Base-by-base conservation (phyloP, 768 basidiomycete species). In the Amanita muscaria region DNA sequence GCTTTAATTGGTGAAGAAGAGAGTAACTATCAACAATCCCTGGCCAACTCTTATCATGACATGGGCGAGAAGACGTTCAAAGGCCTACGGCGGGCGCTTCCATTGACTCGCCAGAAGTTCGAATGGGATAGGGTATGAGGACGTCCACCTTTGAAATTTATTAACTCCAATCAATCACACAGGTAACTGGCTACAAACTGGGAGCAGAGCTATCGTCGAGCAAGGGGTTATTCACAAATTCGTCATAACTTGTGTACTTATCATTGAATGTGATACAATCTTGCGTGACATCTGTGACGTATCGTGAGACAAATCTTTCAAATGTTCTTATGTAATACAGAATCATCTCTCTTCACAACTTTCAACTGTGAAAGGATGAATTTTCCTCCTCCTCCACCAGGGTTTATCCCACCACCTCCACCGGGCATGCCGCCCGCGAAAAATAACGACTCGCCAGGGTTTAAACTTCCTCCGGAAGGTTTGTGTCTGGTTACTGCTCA, bases 51-150 rank as follows among this genome's bases (percentile, higher is more conserved):
- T 12, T 96, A 97, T 57, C 79, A 81, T 32, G 82, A 88, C 53
- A 83, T 99, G 79, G 78, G 85, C 31, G 93, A 97, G 56, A 91
- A 89, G 65, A 85, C 87, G 1, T 98, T 97, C 75, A 89, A 88
- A 62, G 80, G 84, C 5, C 70, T 99, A 40, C 72, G 96, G 53
- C 75, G 96, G 29, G 91, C 92, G 1, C 64, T 99, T 46, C 96
- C 94, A 0, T 68, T 97, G 57, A 97, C 92, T 10, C 74, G 89
- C 53, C 87, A 89, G 59, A 97, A 97, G 63, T 62, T 98, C 29
- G 92, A 98, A 48, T 99, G 96, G 94, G 91, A 94, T 50, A 89
- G 83, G 73, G 89, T 87, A 45, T 9, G 67, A 34, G 27, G 18
- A 40, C n/a, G n/a, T n/a, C n/a, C n/a, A n/a, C n/a, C n/a, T n/a